Conservation (phyloP, 2,329 filamentous ascomycete species). For the Neonectria neomacrospora region DNA sequence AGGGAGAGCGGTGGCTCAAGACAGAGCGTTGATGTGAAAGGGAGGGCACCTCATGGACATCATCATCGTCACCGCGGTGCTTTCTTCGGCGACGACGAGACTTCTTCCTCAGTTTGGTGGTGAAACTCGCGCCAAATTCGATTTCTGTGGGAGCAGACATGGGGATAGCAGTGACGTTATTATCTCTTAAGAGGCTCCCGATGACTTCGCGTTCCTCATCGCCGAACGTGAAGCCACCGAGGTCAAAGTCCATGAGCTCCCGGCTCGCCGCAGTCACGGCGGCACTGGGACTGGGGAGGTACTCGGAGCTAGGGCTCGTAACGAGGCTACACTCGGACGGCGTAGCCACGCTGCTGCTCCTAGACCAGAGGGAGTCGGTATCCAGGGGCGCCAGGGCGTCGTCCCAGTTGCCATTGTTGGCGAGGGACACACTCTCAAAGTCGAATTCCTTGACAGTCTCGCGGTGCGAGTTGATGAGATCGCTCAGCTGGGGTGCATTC, state of each 20-base stretch:
- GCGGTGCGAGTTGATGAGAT: constrained; percentile 75
- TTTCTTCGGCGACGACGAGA: constrained; percentile 53
- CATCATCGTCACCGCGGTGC: constrained; percentile 47
- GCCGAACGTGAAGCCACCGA: constrained; percentile 53
- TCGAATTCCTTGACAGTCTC: constrained; percentile 79
- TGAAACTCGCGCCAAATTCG: constrained; percentile 51
- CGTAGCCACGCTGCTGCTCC: constrained; percentile 43
- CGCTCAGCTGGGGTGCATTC: constrained; percentile 75
- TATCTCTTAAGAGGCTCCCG: constrained; percentile 43
- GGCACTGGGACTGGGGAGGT: constrained; percentile 61
- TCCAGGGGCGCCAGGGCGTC: constrained; percentile 79
- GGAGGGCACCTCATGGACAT: constrained; percentile 29
- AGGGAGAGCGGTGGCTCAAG: constrained; percentile 35
- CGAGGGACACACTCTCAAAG: constrained; percentile 79
- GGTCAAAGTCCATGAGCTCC: constrained; percentile 56
- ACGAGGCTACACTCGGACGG: constrained; percentile 50
- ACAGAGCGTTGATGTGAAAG: constrained; percentile 35
- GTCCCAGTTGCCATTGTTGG: constrained; percentile 79
- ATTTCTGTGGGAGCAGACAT: constrained; percentile 10
- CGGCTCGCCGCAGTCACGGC: constrained; percentile 65
- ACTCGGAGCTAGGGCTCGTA: constrained; percentile 49
- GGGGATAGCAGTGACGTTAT: constrained; percentile 15
- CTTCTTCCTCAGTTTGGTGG: constrained; percentile 61
- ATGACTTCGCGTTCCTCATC: constrained; percentile 48
- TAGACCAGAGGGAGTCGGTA: constrained; percentile 54